These are phyloP conservation scores for Alternaria consortialis DNA, from an alignment of 2,329 filamentous ascomycete genomes.

Conservation along the genomic window DNA sequence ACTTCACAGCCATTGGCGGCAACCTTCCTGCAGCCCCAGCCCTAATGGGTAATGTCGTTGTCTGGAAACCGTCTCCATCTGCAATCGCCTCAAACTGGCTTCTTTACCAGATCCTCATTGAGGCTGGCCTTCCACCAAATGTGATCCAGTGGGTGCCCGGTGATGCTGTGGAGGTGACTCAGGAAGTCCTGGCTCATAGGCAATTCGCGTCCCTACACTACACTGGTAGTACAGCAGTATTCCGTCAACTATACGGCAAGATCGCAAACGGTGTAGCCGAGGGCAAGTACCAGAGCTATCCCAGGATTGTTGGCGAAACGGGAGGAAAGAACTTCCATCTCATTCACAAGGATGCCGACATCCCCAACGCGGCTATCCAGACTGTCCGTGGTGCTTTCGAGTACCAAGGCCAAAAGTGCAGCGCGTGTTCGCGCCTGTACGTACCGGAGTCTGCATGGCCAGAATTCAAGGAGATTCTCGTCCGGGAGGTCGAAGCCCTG, in stretches of 20 bases:
- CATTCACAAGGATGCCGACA: conserved; percentile 77
- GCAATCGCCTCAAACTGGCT: conserved; percentile 93
- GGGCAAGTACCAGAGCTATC: conserved; percentile 84
- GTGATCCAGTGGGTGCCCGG: conserved; percentile 96
- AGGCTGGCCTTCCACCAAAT: conserved; percentile 86
- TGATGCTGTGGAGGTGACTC: conserved; percentile 83
- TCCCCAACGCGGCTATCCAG: conserved; percentile 80
- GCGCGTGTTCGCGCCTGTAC: conserved; percentile 82
- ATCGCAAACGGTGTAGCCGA: conserved; percentile 84
- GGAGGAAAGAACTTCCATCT: conserved; percentile 95
- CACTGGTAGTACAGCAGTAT: conserved; percentile 91
- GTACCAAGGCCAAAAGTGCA: conserved; percentile 92
- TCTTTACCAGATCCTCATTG: conserved; percentile 86
- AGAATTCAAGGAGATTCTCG: conserved; percentile 72
- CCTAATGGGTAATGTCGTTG: conserved; percentile 89
- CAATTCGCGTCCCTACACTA: conserved; percentile 93
- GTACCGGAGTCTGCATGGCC: conserved; percentile 79
- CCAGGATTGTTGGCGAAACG: conserved; percentile 88
- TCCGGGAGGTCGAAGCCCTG: conserved; percentile 73
- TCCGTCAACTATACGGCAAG: conserved; percentile 86
- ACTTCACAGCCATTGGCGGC: conserved; percentile 94
- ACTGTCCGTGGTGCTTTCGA: conserved; percentile 89
- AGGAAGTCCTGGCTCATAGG: conserved; percentile 76
- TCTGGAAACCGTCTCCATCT: conserved; percentile 95
- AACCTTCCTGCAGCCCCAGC: conserved; percentile 86